Base-by-base conservation (phyloP, 805 yeast genomes). In the Pichia manshurica region DNA sequence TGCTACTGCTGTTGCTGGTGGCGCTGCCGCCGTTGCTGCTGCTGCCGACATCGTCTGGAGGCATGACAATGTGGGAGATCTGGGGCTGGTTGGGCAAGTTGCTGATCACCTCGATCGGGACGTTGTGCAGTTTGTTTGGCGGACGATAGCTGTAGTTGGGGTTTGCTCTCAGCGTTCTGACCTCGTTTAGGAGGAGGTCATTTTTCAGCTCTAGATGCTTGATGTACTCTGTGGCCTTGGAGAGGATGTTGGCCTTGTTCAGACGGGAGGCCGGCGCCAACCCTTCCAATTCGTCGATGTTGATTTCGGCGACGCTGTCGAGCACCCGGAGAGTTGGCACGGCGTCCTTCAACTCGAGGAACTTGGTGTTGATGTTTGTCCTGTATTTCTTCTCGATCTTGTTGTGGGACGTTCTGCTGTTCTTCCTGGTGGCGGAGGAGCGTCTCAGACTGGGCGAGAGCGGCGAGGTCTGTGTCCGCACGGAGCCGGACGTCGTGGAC, bases 171-270 rank as follows among this genome's bases (percentile, higher is more conserved):
- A 48, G 32, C 6, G 44, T 75, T 35, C 72, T 68, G 47, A 81
- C 69, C 61, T 85, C 88, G 52, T 69, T 62, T 45, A 61, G 60
- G 56, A 86, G 66, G 32, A 67, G 62, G 3, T 64, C 62, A 56
- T 84, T 84, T 52, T 81, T 78, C 46, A 66, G 61, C 62, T 86
- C 89, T 53, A 86, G 67, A 61, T 84, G 88, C 58, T 74, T 71
- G 58, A 86, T 86, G 62, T 87, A 87, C 65, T 86, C 95, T 1
- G 87, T 81, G 8, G 90, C 87, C 59, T 86, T 86, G 34, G 87
- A 73, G 45, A 86, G 68, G 13, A 86, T 84, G 25, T 83, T 82
- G 13, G 91, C 93, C 64, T 86, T 86, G 63, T 84, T 85, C 47
- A 87, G 69, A 60, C 84, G 84, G 31, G 77, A 65, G 9, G 90